These are phyloP conservation scores for Zygosaccharomyces bailii DNA, from an alignment of 805 yeast genomes.

Conservation along the genomic window DNA sequence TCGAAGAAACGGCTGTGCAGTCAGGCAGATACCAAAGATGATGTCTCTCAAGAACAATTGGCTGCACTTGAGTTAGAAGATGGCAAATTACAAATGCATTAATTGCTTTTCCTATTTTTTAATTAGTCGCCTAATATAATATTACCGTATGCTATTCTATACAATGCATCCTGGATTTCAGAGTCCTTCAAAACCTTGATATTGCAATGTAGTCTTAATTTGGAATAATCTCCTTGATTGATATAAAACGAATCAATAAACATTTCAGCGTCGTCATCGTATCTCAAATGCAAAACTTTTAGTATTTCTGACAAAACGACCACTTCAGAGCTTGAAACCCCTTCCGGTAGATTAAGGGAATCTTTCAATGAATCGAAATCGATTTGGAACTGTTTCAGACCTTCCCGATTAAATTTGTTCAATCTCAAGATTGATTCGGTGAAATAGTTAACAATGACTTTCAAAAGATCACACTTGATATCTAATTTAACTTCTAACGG, in stretches of 20 bases:
- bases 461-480: constrained; percentile 29
- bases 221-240: constrained; percentile 31
- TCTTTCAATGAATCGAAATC: constrained; percentile 35
- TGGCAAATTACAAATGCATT: not conserved
- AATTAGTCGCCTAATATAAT: constrained; percentile 16
- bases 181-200: constrained; percentile 29
- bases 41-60: not conserved
- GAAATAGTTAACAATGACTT: constrained; percentile 33
- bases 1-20: constrained; percentile 24
- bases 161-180: constrained; percentile 39
- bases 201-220: constrained; percentile 22
- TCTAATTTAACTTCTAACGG: constrained; percentile 17
- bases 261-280: constrained; percentile 20
- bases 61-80: not conserved
- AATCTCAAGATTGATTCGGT: constrained; percentile 38
- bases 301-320: constrained; percentile 25
- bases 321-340: constrained; percentile 21
- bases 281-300: constrained; percentile 30
- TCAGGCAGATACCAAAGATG: not conserved
- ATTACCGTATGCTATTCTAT: constrained; percentile 33
- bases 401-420: constrained; percentile 36
- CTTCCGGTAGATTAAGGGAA: constrained; percentile 24
- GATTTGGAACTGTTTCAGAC: constrained; percentile 33
- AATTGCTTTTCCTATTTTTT: not conserved
- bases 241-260: constrained; percentile 27